phyloP scores from a whole-genome alignment of 768 basidiomycete genomes.

The Serendipita sp. region DNA sequence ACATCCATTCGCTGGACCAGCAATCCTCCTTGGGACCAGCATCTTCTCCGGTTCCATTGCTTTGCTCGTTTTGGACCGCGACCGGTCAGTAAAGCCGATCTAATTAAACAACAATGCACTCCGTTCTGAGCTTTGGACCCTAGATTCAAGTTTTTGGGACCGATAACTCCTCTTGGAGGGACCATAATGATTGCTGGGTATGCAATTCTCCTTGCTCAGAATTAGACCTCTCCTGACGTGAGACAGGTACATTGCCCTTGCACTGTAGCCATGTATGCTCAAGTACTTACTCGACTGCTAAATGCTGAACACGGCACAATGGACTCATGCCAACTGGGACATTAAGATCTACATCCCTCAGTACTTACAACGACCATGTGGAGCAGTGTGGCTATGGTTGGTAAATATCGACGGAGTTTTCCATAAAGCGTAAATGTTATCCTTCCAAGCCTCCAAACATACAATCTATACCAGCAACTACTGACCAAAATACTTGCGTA shows the following conservation, averaged over 20 bases:
- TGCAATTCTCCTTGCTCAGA: conserved; percentile 15
- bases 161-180: conserved; percentile 53
- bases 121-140: neutral
- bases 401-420: too few relatives aligned
- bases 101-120: neutral
- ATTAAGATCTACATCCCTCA: too few relatives aligned
- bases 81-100: conserved; percentile 23
- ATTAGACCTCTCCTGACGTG: conserved; percentile 8
- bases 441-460: too few relatives aligned
- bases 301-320: too few relatives aligned
- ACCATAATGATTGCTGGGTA: conserved; percentile 53
- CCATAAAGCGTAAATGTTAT: too few relatives aligned
- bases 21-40: conserved; percentile 39
- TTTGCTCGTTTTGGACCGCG: conserved; percentile 33
- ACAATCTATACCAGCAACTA: too few relatives aligned
- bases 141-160: conserved; percentile 40
- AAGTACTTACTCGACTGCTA: too few relatives aligned
- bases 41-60: conserved; percentile 54
- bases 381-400: too few relatives aligned
- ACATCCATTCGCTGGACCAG: conserved; percentile 52
- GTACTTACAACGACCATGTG: too few relatives aligned
- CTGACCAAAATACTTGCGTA: too few relatives aligned
- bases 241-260: conserved; percentile 39
- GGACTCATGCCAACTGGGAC: too few relatives aligned
- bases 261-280: conserved; percentile 22